Conservation (phyloP, 805 yeast genomes). For the Scheffersomyces spartinae region DNA sequence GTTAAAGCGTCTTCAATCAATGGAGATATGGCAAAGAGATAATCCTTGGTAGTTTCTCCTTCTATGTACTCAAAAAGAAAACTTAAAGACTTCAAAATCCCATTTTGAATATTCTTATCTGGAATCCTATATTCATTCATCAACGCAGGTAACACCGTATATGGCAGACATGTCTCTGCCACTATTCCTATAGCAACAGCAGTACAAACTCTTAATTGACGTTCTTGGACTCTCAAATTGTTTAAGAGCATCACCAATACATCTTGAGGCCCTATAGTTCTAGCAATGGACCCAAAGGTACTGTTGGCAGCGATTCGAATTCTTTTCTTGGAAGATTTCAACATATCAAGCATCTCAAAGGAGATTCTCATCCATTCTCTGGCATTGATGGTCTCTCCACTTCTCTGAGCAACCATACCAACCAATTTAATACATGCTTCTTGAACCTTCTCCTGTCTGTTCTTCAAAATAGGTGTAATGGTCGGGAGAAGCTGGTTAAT, state of each 20-base stretch:
- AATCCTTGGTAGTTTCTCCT: constrained; percentile 60
- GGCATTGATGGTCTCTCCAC: constrained; percentile 75
- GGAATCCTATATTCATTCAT: constrained; percentile 94
- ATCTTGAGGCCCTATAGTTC: constrained; percentile 93
- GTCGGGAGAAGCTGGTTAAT: constrained; percentile 75
- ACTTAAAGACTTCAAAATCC: constrained; percentile 81
- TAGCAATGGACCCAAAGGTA: constrained; percentile 85
- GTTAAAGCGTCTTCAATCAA: constrained; percentile 81
- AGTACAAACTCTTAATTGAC: constrained; percentile 92
- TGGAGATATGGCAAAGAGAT: constrained; percentile 70
- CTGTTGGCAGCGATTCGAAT: constrained; percentile 78
- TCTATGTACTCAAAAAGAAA: constrained; percentile 90
- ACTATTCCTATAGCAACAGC: constrained; percentile 97
- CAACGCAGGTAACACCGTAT: constrained; percentile 84
- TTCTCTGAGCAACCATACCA: constrained; percentile 71
- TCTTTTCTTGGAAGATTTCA: constrained; percentile 66
- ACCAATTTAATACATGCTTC: constrained; percentile 68
- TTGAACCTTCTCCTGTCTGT: constrained; percentile 85
- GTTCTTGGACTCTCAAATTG: constrained; percentile 83
- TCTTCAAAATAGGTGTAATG: constrained; percentile 81
- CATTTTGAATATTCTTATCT: constrained; percentile 88
- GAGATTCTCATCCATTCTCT: constrained; percentile 97
- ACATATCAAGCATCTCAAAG: constrained; percentile 79
- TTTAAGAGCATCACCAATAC: constrained; percentile 75
- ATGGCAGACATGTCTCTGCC: constrained; percentile 87